A percentile compares a stretch with the other conserved stretches of the same genome.
These are phyloP conservation scores for Gardenia jasminoides DNA, from an alignment of 257 asterid genomes.

Conservation along the genomic window DNA sequence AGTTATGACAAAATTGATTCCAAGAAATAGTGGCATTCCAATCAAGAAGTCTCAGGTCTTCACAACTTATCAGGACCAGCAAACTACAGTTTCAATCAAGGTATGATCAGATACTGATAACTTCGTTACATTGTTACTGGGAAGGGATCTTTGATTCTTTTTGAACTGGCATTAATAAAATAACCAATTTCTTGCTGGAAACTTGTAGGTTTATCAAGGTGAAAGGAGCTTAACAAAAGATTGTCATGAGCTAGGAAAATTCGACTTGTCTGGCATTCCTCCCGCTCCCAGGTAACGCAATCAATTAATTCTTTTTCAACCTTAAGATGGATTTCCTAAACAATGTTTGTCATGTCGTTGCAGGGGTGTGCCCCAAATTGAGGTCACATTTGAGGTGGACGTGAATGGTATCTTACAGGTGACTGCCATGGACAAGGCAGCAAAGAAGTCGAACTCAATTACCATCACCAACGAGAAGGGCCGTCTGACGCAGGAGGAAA, in stretches of 20 bases:
- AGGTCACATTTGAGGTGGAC: conserved; percentile 80
- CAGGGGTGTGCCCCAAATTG: conserved; percentile 91
- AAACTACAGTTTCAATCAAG: conserved; percentile 71
- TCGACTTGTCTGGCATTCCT: conserved; percentile 69
- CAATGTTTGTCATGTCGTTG: too few species aligned
- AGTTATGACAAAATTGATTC: conserved; percentile 90
- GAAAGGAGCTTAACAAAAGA: conserved; percentile 82
- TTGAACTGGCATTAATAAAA: too few species aligned
- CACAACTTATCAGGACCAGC: conserved; percentile 87
- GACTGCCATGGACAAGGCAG: conserved; percentile 61
- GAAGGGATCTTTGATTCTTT: too few species aligned
- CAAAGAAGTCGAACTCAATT: conserved; percentile 50
- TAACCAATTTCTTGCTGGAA: too few species aligned
- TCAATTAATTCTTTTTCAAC: neutral
- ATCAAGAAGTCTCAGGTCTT: conserved; percentile 83
- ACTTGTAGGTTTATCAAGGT: conserved; percentile 67
- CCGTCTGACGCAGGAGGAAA: conserved; percentile 53
- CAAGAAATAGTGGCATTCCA: conserved; percentile 74
- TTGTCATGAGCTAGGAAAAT: conserved; percentile 66
- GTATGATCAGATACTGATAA: conserved; percentile 16
- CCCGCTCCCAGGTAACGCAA: conserved; percentile 66
- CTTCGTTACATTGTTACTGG: too few species aligned
- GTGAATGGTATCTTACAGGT: conserved; percentile 69
- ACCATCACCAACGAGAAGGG: conserved; percentile 59
- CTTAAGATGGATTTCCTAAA: too few species aligned